Evolutionary conservation across 495 filamentous ascomycete species (phyloP).

Genomic region (Penicillium daleae): DNA sequence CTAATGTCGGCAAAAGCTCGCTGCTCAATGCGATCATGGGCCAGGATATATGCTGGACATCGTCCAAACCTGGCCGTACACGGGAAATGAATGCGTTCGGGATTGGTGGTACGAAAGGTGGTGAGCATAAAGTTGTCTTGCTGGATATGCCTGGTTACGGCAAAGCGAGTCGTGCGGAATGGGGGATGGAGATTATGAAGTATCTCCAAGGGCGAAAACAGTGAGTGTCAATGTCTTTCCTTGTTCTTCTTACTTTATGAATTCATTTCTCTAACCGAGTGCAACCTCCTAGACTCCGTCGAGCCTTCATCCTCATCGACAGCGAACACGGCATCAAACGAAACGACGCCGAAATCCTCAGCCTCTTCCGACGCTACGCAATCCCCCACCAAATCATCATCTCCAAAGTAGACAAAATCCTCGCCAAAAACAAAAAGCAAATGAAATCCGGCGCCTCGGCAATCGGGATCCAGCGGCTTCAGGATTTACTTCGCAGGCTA

Average conservation of each 20-base stretch:
- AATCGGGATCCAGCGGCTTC: constrained; percentile 34
- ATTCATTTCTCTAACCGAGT: background rate
- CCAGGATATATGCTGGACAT: constrained; percentile 62
- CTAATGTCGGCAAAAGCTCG: constrained; percentile 90
- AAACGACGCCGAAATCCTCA: constrained; percentile 68
- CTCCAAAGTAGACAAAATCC: constrained; percentile 74
- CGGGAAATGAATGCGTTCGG: constrained; percentile 83
- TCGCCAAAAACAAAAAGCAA: constrained; percentile 40
- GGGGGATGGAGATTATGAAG: constrained; percentile 86
- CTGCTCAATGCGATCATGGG: constrained; percentile 83
- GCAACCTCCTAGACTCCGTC: constrained; percentile 52
- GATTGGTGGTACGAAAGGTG: constrained; percentile 61
- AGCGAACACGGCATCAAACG: constrained; percentile 78
- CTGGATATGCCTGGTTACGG: constrained; percentile 98
- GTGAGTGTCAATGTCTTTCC: constrained; percentile 37
- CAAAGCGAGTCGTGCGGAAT: constrained; percentile 69
- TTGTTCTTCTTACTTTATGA: background rate
- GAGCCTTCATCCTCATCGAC: constrained; percentile 86
- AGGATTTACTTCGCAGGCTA: constrained; percentile 32
- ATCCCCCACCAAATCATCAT: constrained; percentile 80
- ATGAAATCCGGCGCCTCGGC: constrained; percentile 35
- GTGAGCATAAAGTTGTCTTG: constrained; percentile 61
- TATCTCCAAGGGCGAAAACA: constrained; percentile 74
- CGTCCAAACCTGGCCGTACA: constrained; percentile 75
- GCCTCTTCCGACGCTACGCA: constrained; percentile 60